These are phyloP conservation scores for Boletus bicolor DNA, from an alignment of 768 basidiomycete species.

Conservation along the genomic window DNA sequence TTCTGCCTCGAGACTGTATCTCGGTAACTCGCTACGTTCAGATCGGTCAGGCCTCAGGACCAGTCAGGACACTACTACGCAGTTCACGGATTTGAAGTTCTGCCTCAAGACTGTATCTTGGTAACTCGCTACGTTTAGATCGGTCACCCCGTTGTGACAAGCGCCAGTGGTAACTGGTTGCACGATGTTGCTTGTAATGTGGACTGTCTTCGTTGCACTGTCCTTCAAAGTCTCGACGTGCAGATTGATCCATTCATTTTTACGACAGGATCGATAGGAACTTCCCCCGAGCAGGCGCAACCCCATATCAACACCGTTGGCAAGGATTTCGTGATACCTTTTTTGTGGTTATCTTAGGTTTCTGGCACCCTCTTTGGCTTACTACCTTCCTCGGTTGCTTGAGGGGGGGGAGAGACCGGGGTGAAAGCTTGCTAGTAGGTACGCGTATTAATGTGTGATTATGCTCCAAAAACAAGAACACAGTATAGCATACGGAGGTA, in stretches of 20 bases:
- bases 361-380: neutral
- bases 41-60: too few relatives aligned
- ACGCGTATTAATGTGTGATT: slow-evolving; percentile 1
- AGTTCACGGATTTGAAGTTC: too few relatives aligned
- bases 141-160: too few relatives aligned
- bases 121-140: too few relatives aligned
- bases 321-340: neutral
- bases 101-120: too few relatives aligned
- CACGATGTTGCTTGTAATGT: too few relatives aligned
- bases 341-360: neutral
- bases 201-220: neutral
- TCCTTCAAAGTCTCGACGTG: too few relatives aligned
- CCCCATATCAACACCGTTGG: neutral
- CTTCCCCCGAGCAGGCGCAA: neutral
- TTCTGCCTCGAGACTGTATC: too few relatives aligned
- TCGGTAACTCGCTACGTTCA: too few relatives aligned
- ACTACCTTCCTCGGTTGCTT: neutral
- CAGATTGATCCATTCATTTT: neutral
- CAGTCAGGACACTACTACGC: too few relatives aligned
- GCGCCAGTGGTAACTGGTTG: too few relatives aligned
- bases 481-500: slow-evolving; percentile 10
- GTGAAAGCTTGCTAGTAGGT: neutral
- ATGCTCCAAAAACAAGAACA: slow-evolving; percentile 1
- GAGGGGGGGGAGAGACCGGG: neutral
- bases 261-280: neutral